Conservation (phyloP, 306 rosid genomes). For the Gillenia trifoliata region DNA sequence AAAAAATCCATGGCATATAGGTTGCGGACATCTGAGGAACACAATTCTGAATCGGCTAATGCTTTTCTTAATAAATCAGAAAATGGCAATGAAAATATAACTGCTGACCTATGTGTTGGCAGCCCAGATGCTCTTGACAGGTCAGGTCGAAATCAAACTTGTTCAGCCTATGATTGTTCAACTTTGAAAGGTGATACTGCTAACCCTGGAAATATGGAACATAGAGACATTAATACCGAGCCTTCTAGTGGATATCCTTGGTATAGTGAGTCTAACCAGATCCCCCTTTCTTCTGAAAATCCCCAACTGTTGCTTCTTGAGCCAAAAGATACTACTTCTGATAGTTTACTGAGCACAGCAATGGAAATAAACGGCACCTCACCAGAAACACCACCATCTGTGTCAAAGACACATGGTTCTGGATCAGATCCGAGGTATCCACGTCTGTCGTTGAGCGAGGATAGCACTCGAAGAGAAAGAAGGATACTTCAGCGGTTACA, state of each 20-base stretch:
- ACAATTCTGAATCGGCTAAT: conserved; percentile 43
- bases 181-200: conserved; percentile 25
- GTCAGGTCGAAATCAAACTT: conserved; percentile 29
- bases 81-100: conserved; percentile 31
- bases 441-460: conserved; percentile 41
- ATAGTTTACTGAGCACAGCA: conserved; percentile 27
- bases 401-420: conserved; percentile 29
- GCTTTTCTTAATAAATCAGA: conserved; percentile 26
- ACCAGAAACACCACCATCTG: conserved; percentile 31
- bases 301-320: conserved; percentile 32
- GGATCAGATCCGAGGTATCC: conserved; percentile 45
- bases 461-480: conserved; percentile 61
- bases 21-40: conserved; percentile 67
- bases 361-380: conserved; percentile 30
- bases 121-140: conserved; percentile 23
- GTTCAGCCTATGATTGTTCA: conserved; percentile 26
- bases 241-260: conserved; percentile 31
- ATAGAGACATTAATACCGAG: conserved; percentile 26
- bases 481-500: conserved; percentile 66
- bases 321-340: conserved; percentile 27
- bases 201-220: conserved; percentile 24
- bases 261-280: conserved; percentile 26
- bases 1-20: conserved; percentile 54
- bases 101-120: conserved; percentile 21
- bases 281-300: conserved; percentile 13